Evolutionary conservation across 2,329 filamentous ascomycete species (phyloP), one percentile per base, ranked within the genome.

Genomic region (Fusarium irregulare): DNA sequence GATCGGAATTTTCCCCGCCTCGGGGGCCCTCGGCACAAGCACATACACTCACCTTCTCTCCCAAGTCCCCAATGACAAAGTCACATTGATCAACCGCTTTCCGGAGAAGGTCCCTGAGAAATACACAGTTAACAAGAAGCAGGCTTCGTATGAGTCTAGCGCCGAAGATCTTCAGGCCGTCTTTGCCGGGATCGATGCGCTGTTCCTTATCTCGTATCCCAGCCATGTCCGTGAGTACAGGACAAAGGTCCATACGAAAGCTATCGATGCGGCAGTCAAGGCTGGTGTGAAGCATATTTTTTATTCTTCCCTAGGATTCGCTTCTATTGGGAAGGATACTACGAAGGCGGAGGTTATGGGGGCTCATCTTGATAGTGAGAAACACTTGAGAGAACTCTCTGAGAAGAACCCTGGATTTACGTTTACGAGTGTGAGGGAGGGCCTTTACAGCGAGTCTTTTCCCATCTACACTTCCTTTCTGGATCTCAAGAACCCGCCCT

Each of bases 1-100:
- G 20, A 66, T 70, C n/a, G 70, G 70, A 16, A 53, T 72, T 25
- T 72, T 73, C 44, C 70, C 70, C 50, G 70, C 70, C n/a, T 73
- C 70, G 3, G 70, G 69, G 10, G 66, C 57, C 4, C 56, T 72
- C 1, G 70, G 70, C 18, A 64, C 62, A 5, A 73, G 70, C 49
- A 71, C 70, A 0, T 71, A 68, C 12, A 68, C 55, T 0, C 70
- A 72, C 6, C 54, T 72, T 2, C 48, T 72, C 0, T 45, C 51
- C 0, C 56, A 55, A 30, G 27, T 65, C 3, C 53, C 66, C 2
- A 61, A 64, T 6, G 27, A 68, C 4, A 25, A 44, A 13, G 70
- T 73, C 25, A 71, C 70, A 0, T 44, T 72, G 10, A 59, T 73
- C 44, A 73, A 47, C 7, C 70, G 70, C 2, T 37, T 50, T 5